Evolutionary conservation across 768 basidiomycete species (phyloP), one percentile per base, ranked within the genome.

Genomic region (Coprinopsis strossmayeri): DNA sequence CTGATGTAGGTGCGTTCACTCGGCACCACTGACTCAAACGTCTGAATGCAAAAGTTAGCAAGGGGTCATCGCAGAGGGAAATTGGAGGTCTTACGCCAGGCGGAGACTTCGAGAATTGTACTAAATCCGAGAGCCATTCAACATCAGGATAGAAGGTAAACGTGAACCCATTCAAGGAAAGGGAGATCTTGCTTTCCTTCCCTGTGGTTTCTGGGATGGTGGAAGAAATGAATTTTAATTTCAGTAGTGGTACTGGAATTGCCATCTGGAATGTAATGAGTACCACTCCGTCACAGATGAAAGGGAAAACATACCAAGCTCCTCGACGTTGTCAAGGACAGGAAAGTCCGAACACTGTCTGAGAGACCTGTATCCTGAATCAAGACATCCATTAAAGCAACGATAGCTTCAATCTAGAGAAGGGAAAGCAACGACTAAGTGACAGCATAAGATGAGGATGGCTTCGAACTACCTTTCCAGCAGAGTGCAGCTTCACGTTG

Each of bases 11-110:
- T 97, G 35, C 85, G 68, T 61, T 98, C 96, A 48, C 76, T 91
- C 1, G 96, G 96, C 13, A 92, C 80, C 11, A 96, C 92, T 20
- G 91, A 77, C 63, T 94, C 94, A 59, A 99, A 99, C 0, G 88
- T 86, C 92, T 72, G 42, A 41, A 24, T 41, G 23, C 17, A 25
- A 43, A 51, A 41, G 52, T 45, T 20, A 18, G 12, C n/a, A n/a
- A n/a, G 10, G 10, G 37, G 13, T 34, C 15, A 46, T 17, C 30
- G 17, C 13, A 9, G 5, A 32, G 5, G 28, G 9, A 11, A 38
- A 32, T 18, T 34, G 23, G 26, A 45, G 9, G n/a, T 73, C 87
- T 53, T 64, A 93, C 95, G 18, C 89, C 93, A 39, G 90, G 87
- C 3, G 96, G 96, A 23, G 91, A 80, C 62, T 90, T 91, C 15